Base-by-base conservation (phyloP, 306 rosid species). In the Crotalaria pallida region DNA sequence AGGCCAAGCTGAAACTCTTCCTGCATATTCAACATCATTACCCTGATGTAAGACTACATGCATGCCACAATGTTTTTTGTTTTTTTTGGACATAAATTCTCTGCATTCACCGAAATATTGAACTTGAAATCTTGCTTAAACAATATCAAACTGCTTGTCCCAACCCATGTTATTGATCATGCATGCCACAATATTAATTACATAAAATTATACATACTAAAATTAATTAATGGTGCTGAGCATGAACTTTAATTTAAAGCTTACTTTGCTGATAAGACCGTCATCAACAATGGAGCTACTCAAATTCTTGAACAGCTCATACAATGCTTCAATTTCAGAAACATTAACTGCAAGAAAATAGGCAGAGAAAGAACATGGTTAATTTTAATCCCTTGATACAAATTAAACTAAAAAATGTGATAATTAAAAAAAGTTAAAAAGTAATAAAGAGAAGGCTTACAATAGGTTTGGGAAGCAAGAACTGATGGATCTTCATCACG, bases 1-100 rank as follows among this genome's bases (percentile, higher is more conserved):
- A 88, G 58, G 50, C 83, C 84, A 11, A 84, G 87, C 57, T 78
- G 94, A 78, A 88, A 80, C 50, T 88, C 87, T 76, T 84, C 90
- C 88, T 81, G 81, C 63, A 31, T 45, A 22, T 70, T 80, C 48
- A 26, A 74, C 5, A 56, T 36, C 33, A 33, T 47, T 44, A 33
- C 64, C 52, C 50, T 18, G 50, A 16, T 66, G 12, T 34, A 45
- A 10, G 36, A n/a, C n/a, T n/a, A n/a, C n/a, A n/a, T n/a, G n/a
- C n/a, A n/a, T n/a, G n/a, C n/a, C n/a, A n/a, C n/a, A n/a, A n/a
- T n/a, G n/a, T n/a, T n/a, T n/a, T n/a, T n/a, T n/a, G n/a, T n/a
- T n/a, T n/a, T n/a, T n/a, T n/a, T n/a, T n/a, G n/a, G n/a, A n/a
- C n/a, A n/a, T n/a, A n/a, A n/a, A n/a, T n/a, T n/a, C n/a, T n/a